These are phyloP conservation scores for Globisporangium alternatum DNA, from an alignment of 352 stramenopile genomes.

Conservation along the genomic window DNA sequence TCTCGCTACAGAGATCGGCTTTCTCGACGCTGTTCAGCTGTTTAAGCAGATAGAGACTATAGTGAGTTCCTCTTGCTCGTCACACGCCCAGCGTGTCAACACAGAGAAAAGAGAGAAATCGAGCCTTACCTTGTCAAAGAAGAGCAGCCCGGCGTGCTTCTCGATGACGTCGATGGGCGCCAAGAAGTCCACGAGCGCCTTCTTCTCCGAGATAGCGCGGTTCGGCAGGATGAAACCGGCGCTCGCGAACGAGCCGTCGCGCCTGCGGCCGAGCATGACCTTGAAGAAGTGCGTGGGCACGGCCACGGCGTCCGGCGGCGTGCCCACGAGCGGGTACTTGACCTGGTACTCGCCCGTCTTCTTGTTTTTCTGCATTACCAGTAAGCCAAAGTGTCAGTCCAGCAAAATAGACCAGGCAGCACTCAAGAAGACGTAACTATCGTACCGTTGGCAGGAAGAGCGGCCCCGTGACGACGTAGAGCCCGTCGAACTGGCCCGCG, in stretches of 20 bases:
- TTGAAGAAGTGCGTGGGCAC: conserved; percentile 98
- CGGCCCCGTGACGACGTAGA: conserved; percentile 92
- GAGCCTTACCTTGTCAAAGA: conserved; percentile 85
- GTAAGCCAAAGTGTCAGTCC: not conserved
- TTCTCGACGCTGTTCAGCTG: conserved; percentile 50
- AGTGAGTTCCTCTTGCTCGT: not conserved
- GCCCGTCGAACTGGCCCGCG: conserved; percentile 63
- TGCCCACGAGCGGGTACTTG: conserved; percentile 80
- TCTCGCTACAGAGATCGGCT: conserved; percentile 60
- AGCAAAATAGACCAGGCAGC: not conserved
- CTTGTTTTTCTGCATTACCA: conserved; percentile 52
- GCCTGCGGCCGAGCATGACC: conserved; percentile 76
- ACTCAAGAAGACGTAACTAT: not conserved
- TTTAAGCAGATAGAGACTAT: not conserved
- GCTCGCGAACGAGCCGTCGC: conserved; percentile 63
- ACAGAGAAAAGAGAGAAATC: not conserved
- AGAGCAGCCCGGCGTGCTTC: conserved; percentile 89
- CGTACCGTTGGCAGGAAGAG: conserved; percentile 89
- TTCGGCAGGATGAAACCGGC: conserved; percentile 95
- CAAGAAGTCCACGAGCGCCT: conserved; percentile 82
- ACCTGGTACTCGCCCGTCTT: conserved; percentile 63
- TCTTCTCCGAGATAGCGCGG: conserved; percentile 70
- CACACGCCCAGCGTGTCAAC: not conserved
- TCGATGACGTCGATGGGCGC: conserved; percentile 91
- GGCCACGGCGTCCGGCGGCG: conserved; percentile 79